phyloP scores from a whole-genome alignment of 2,329 filamentous ascomycete species.

The Colletotrichum destructivum region DNA sequence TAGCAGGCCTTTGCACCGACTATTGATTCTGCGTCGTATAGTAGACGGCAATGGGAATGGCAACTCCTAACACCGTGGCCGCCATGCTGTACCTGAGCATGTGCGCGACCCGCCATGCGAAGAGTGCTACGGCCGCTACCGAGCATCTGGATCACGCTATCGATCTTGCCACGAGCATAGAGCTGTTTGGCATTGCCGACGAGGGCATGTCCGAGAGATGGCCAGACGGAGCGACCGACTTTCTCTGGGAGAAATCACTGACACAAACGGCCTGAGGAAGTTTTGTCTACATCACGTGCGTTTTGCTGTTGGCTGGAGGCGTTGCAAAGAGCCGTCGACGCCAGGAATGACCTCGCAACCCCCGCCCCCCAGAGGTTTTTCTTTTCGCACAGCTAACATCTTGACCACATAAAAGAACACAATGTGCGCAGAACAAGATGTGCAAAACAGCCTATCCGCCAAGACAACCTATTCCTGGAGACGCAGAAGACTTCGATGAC shows the following conservation, averaged over 20 bases:
- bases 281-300: slow-evolving; percentile 36
- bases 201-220: background rate
- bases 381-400: background rate
- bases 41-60: background rate
- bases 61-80: slow-evolving; percentile 12
- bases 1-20: no score
- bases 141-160: slow-evolving; percentile 23
- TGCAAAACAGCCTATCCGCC: slow-evolving; percentile 23
- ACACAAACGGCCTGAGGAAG: slow-evolving; percentile 32
- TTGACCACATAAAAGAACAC: slow-evolving; percentile 4
- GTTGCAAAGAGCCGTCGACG: background rate
- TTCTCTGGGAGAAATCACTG: slow-evolving; percentile 4
- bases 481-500: background rate
- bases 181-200: slow-evolving; percentile 11
- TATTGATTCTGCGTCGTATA: no score
- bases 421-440: slow-evolving; percentile 21
- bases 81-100: slow-evolving; percentile 28
- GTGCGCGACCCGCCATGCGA: slow-evolving; percentile 25
- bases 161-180: slow-evolving; percentile 14
- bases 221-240: slow-evolving; percentile 3
- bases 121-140: background rate
- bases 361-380: background rate
- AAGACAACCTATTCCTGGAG: slow-evolving; percentile 18
- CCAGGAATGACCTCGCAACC: background rate
- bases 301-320: background rate